These are phyloP conservation scores for Ilex asprella DNA, from an alignment of 257 asterid species.

Conservation along the genomic window DNA sequence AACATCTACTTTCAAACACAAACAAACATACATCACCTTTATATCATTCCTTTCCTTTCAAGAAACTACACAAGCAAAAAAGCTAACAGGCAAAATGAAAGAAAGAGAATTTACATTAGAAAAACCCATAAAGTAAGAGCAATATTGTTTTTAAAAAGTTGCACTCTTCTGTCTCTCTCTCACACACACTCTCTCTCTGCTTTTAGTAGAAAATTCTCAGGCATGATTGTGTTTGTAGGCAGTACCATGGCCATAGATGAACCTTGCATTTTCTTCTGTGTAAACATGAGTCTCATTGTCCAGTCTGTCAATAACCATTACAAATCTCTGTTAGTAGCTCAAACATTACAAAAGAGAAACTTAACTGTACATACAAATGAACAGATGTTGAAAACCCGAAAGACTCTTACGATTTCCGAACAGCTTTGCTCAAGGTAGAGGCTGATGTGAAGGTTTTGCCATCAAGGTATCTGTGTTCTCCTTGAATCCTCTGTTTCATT, in stretches of 20 bases:
- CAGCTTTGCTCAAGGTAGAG: slow-evolving; percentile 84
- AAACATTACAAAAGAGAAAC: too few relatives aligned
- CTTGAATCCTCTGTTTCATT: slow-evolving; percentile 63
- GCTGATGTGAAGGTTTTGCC: slow-evolving; percentile 80
- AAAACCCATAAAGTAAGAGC: too few relatives aligned
- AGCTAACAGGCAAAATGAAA: too few relatives aligned
- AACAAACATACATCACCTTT: too few relatives aligned
- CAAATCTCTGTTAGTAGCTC: background rate
- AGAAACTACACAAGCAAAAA: too few relatives aligned
- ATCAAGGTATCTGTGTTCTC: slow-evolving; percentile 73
- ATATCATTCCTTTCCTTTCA: too few relatives aligned
- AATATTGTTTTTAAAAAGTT: too few relatives aligned
- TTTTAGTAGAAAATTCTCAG: slow-evolving; percentile 7
- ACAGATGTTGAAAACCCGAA: background rate
- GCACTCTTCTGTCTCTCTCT: too few relatives aligned
- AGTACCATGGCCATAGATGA: slow-evolving; percentile 79
- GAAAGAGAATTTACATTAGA: too few relatives aligned
- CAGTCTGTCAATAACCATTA: slow-evolving; percentile 36
- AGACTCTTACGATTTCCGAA: slow-evolving; percentile 61
- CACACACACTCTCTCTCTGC: background rate
- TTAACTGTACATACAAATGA: too few relatives aligned
- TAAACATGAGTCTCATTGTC: slow-evolving; percentile 70
- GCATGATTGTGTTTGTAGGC: slow-evolving; percentile 42
- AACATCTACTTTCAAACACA: too few relatives aligned
- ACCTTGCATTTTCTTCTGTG: slow-evolving; percentile 83